Conservation (phyloP, 306 rosid genomes). For the Pterocarpus macrocarpus region DNA sequence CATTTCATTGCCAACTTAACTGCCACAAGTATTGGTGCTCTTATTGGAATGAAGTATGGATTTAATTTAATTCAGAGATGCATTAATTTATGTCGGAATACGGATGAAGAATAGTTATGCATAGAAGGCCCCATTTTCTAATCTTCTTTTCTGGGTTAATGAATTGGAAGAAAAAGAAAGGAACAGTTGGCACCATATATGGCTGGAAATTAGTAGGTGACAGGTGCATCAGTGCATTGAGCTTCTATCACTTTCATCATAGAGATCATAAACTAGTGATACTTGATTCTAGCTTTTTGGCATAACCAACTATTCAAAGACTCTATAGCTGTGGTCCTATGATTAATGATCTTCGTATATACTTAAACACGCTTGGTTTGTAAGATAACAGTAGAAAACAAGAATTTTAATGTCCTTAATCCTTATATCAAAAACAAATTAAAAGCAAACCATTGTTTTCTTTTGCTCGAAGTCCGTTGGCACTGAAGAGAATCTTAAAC, state of each 20-base stretch:
- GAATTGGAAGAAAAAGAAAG: slow-evolving; percentile 22
- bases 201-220: slow-evolving; percentile 57
- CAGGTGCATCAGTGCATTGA: slow-evolving; percentile 26
- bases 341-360: not conserved
- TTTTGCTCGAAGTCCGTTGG: too few species aligned
- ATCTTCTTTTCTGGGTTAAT: not conserved
- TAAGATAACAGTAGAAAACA: too few species aligned
- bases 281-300: not conserved
- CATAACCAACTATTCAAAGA: not conserved
- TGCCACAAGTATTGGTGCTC: not conserved
- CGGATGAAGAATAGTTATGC: not conserved
- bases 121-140: not conserved
- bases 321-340: not conserved
- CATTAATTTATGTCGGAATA: too few species aligned
- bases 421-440: too few species aligned
- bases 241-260: slow-evolving; percentile 33
- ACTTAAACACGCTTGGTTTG: too few species aligned
- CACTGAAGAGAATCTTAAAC: too few species aligned
- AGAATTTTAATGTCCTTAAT: too few species aligned
- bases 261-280: not conserved
- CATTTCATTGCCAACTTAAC: not conserved
- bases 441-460: too few species aligned
- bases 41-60: too few species aligned
- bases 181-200: slow-evolving; percentile 45
- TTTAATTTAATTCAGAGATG: too few species aligned